Base-by-base conservation (phyloP, 2,329 filamentous ascomycete species). In the Cytospora piceae region DNA sequence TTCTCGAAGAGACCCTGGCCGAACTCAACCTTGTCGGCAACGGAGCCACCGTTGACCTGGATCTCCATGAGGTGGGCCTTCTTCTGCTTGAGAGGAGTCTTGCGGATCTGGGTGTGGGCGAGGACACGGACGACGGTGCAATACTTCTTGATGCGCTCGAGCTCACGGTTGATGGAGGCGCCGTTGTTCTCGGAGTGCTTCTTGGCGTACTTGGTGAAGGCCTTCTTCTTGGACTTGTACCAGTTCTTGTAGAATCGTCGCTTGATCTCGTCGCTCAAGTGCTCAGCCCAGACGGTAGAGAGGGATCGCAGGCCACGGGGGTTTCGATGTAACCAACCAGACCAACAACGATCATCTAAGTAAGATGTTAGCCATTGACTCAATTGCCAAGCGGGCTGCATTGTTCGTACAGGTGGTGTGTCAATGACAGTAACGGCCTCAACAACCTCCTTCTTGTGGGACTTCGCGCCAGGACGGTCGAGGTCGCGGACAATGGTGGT, bases 171-270 rank as follows among this genome's bases (percentile, higher is more conserved):
- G 86, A 98, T 91, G 78, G 92, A 93, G 75, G 92, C 85, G 77
- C 93, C 94, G 83, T 83, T 91, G 86, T 84, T 90, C 87, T 98
- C 94, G 72, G 94, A 93, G 90, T 98, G 93, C 90, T 96, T 94
- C 93, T 98, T 99, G 87, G 95, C 93, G 86, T 99, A 99, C 88
- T 96, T 97, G 88, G 95, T 99, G 88, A 99, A 99, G 71, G 95
- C 95, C 94, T 99, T 99, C 93, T 97, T 98, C 94, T 99, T 99
- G 89, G 90, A 93, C 91, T 97, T 97, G 92, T 99, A 99, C 95
- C 95, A 99, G 91, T 99, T 99, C 93, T 98, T 98, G 92, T 99
- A 99, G 93, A 99, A 99, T 81, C 95, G 92, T 79, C 95, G 92
- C 91, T 97, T 97, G 83, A 99, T 81, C 86, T 98, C 95, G 83